Base-by-base conservation (phyloP, 495 filamentous ascomycete species). In the Collariella sp. region DNA sequence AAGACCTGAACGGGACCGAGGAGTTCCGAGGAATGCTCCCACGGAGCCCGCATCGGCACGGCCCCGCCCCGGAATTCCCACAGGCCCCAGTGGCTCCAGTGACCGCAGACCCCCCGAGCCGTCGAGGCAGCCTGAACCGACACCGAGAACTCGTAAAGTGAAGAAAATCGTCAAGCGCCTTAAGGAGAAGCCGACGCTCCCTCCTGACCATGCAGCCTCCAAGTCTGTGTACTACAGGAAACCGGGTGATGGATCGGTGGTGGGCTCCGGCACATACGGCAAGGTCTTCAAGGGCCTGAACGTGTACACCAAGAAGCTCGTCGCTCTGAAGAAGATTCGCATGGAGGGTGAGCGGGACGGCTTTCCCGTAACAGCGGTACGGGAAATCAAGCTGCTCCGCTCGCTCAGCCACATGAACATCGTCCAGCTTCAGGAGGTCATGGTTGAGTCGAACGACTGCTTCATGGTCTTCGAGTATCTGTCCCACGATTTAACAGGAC, bases 401-500 rank as follows among this genome's bases (percentile, higher is more conserved):
- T 91, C 90, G 38, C 76, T 99, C n/a, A 88, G 86, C 56, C 89
- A 95, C 62, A 76, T 80, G 45, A 96, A 97, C 60, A 83, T 99
- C 34, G 91, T 99, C 56, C 84, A 85, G 44, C 70, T 91, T 22
- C 79, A 84, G 53, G 94, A 98, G 70, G 91, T 97, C 62, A 97
- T 98, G 93, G 93, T 97, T 15, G 94, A 98, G 70, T 84, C 83
- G 58, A 96, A 96, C 65, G 91, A 97, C 67, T 99, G 94, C 69
- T 97, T 93, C 72, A 99, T 99, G 94, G 94, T 99, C 9, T 99
- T 99, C 58, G 94, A 99, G 65, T 99, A 99, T 65, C 81, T 96
- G 24, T 91, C 91, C 16, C 94, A 99, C 65, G 94, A 99, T 42
- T 60, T 77, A 50, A 77, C 75, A 5, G 78, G 78, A 16, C 66